These are phyloP conservation scores for Rhizopus sp. DNA, from an alignment of 371 early-diverging fungal genomes.

Conservation along the genomic window DNA sequence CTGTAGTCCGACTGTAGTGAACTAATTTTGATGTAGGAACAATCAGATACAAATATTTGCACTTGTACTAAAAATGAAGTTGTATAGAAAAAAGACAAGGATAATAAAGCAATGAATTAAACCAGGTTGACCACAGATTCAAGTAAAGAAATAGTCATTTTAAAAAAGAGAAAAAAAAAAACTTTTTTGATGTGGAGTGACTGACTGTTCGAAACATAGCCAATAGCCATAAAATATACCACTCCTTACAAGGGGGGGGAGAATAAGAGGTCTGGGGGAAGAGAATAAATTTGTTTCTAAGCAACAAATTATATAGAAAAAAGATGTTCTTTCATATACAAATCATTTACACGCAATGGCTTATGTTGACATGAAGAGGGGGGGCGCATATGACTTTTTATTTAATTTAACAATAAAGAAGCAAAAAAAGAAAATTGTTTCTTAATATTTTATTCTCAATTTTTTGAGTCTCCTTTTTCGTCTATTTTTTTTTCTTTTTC, in stretches of 20 bases:
- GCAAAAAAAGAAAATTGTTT: slow-evolving; percentile 3
- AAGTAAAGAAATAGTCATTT: too few relatives aligned
- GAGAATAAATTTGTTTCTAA: slow-evolving; percentile 3
- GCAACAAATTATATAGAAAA: neutral
- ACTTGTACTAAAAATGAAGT: too few relatives aligned
- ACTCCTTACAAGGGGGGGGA: slow-evolving; percentile 22
- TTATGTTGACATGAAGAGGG: neutral
- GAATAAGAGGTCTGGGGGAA: too few relatives aligned
- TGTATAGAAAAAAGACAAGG: too few relatives aligned
- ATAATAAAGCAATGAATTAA: too few relatives aligned
- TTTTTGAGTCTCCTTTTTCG: neutral
- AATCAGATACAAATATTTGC: too few relatives aligned
- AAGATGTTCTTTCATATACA: too few relatives aligned
- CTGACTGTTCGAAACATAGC: slow-evolving; percentile 22
- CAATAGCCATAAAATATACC: slow-evolving; percentile 12
- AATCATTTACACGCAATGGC: too few relatives aligned
- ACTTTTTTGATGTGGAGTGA: neutral
- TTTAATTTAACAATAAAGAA: slow-evolving; percentile 5
- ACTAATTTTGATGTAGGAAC: too few relatives aligned
- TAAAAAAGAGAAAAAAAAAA: too few relatives aligned
- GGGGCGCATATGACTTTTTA: neutral
- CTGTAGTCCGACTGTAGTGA: too few relatives aligned
- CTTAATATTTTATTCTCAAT: neutral
- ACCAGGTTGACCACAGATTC: too few relatives aligned
- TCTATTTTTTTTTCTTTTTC: slow-evolving; percentile 2